Conservation (phyloP, 345 rosid species). For the Fremontodendron californicum region DNA sequence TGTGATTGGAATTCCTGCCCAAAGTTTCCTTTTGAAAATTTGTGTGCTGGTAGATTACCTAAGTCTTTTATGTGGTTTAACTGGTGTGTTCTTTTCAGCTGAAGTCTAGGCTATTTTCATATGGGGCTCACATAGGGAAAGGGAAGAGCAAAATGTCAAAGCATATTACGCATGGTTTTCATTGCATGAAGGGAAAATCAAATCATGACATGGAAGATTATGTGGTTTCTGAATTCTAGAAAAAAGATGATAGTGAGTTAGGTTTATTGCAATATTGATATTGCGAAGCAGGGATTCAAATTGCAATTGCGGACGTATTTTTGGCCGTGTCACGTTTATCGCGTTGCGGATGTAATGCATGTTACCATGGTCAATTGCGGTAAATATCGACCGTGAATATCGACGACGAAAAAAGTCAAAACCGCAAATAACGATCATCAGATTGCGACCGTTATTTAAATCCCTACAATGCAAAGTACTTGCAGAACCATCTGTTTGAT, state of each 20-base stretch:
- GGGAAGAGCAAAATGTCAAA: slow-evolving; percentile 68
- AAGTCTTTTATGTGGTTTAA: neutral
- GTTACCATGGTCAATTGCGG: too few relatives aligned
- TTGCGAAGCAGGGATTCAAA: too few relatives aligned
- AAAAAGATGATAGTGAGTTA: slow-evolving; percentile 44
- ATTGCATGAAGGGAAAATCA: slow-evolving; percentile 46
- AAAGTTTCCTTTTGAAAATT: neutral
- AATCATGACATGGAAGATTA: slow-evolving; percentile 4
- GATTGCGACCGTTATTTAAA: too few relatives aligned
- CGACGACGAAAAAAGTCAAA: too few relatives aligned
- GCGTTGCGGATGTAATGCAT: too few relatives aligned
- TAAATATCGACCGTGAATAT: too few relatives aligned
- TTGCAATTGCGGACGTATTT: too few relatives aligned
- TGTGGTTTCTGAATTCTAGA: slow-evolving; percentile 53
- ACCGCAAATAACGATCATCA: too few relatives aligned
- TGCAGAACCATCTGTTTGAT: slow-evolving; percentile 64
- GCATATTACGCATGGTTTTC: slow-evolving; percentile 65
- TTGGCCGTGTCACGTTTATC: too few relatives aligned
- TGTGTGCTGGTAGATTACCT: neutral
- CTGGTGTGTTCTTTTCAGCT: slow-evolving; percentile 29
- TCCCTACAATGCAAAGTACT: slow-evolving; percentile 71
- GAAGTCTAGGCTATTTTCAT: slow-evolving; percentile 52
- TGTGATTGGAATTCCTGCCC: neutral
- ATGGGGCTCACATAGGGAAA: slow-evolving; percentile 59
- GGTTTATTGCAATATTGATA: too few relatives aligned